phyloP scores from a whole-genome alignment of 768 basidiomycete genomes.

The Phaffia tasmanica region DNA sequence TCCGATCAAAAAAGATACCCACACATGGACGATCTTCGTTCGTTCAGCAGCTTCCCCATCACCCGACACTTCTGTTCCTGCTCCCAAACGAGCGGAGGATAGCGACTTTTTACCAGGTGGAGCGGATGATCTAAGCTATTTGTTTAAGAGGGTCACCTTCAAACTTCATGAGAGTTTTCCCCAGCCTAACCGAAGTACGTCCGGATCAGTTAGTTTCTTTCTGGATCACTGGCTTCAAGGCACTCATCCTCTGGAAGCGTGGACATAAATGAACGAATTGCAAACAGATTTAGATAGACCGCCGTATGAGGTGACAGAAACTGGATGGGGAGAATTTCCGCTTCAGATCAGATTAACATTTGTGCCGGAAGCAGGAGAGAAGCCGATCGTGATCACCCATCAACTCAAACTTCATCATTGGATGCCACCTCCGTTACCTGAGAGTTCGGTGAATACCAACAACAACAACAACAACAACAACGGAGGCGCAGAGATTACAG shows the following conservation, averaged over 20 bases:
- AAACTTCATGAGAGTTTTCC: constrained; percentile 94
- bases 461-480: not conserved
- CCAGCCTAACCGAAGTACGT: constrained; percentile 75
- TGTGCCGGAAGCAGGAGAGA: constrained; percentile 78
- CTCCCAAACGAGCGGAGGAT: constrained; percentile 41
- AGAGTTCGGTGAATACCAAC: too few relatives aligned
- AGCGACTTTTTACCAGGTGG: constrained; percentile 56
- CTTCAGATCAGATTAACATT: constrained; percentile 86
- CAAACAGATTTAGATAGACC: constrained; percentile 71
- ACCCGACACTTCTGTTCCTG: constrained; percentile 17
- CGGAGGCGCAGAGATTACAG: not conserved
- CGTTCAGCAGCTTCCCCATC: constrained; percentile 70
- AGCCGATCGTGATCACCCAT: constrained; percentile 74
- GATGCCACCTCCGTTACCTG: constrained; percentile 33
- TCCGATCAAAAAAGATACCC: constrained; percentile 45
- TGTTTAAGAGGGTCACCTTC: constrained; percentile 93
- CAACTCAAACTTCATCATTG: constrained; percentile 77
- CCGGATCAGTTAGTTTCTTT: not conserved
- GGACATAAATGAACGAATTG: not conserved
- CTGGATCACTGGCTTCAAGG: too few relatives aligned
- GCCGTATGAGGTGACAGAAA: constrained; percentile 91
- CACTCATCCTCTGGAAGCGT: not conserved
- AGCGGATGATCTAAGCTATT: constrained; percentile 77
- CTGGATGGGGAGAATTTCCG: constrained; percentile 99
- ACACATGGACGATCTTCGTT: constrained; percentile 92